Conservation (phyloP, 768 basidiomycete species). For the Leccinum pellstonianum region DNA sequence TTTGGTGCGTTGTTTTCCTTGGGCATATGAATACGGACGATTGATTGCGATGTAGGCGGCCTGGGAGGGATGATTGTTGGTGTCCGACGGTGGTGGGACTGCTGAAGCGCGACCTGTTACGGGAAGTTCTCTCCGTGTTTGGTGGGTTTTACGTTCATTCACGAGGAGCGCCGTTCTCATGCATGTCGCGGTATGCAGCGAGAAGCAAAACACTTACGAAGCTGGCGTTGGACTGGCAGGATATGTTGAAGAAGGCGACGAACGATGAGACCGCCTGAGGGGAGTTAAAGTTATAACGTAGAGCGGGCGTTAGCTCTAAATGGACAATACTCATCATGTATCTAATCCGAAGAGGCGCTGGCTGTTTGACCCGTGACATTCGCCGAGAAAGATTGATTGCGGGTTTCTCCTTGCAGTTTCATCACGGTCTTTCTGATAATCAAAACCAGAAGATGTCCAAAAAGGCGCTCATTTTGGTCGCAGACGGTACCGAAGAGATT, state of each 20-base stretch:
- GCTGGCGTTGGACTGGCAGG: conserved; percentile 82
- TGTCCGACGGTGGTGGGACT: conserved; percentile 66
- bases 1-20: conserved; percentile 58
- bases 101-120: conserved; percentile 77
- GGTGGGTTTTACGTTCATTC: conserved; percentile 47
- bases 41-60: conserved; percentile 48
- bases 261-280: conserved; percentile 42
- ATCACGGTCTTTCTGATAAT: background rate
- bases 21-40: background rate
- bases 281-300: background rate
- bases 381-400: background rate
- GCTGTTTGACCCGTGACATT: conserved; percentile 2
- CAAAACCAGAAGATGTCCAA: conserved; percentile 23
- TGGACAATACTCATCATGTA: background rate
- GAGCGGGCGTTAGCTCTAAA: background rate
- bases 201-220: conserved; percentile 73
- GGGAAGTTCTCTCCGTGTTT: conserved; percentile 76
- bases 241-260: conserved; percentile 63
- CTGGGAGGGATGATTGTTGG: conserved; percentile 64
- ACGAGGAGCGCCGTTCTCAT: conserved; percentile 5
- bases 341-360: conserved; percentile 1
- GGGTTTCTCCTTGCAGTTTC: background rate
- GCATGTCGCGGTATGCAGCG: conserved; percentile 39
- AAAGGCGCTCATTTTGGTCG: conserved; percentile 66
- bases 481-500: conserved; percentile 87